Evolutionary conservation across 768 basidiomycete species (phyloP).

Genomic region (Russula earlei): DNA sequence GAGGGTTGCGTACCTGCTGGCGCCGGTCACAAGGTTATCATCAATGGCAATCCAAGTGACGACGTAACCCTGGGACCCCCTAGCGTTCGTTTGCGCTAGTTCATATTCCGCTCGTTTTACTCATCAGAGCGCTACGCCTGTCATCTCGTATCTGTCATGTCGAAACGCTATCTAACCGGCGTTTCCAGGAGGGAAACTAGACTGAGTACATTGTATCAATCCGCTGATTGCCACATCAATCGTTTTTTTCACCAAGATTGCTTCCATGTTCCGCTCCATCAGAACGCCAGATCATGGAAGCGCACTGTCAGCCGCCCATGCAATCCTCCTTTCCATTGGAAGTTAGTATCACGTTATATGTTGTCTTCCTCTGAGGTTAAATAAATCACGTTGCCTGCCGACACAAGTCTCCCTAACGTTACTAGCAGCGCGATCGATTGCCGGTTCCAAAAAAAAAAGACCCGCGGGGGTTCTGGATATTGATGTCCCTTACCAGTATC

Average conservation of each 20-base stretch:
- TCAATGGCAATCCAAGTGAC: constrained; percentile 38
- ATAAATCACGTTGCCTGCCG: constrained; percentile 1
- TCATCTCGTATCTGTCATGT: neutral
- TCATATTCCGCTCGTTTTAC: neutral
- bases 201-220: neutral
- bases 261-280: neutral
- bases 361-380: neutral
- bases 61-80: constrained; percentile 25
- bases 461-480: neutral
- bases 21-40: constrained; percentile 55
- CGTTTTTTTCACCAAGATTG: neutral
- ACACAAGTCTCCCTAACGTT: neutral
- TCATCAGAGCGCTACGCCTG: neutral
- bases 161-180: neutral
- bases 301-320: neutral
- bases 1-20: constrained; percentile 73
- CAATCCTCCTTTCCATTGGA: neutral
- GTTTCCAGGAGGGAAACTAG: neutral
- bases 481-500: neutral
- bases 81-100: constrained; percentile 1
- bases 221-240: neutral
- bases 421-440: neutral
- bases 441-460: neutral
- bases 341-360: neutral
- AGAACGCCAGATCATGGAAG: neutral